Conservation (phyloP, 1,284 basidiomycete species). For the Salmacisia buchloeana region DNA sequence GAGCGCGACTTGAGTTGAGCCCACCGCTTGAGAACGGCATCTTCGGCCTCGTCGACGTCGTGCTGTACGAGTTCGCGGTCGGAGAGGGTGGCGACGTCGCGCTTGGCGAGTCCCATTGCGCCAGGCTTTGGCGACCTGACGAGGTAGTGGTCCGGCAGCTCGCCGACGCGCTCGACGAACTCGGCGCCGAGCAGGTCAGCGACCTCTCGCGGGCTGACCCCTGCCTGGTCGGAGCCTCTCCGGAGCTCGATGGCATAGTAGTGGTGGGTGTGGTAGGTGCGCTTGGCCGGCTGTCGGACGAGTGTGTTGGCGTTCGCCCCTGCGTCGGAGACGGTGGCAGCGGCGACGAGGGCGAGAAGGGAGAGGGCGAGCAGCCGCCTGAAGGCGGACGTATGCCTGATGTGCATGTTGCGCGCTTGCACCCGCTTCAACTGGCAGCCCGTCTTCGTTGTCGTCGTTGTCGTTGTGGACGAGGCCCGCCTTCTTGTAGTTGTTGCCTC, state of each 20-base stretch:
- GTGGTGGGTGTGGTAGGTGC: conserved; percentile 68
- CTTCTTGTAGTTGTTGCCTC: too few relatives aligned
- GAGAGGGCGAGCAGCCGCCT: too few relatives aligned
- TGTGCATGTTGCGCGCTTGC: too few relatives aligned
- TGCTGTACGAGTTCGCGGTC: conserved; percentile 80
- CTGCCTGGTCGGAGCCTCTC: conserved; percentile 53
- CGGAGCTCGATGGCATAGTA: conserved; percentile 80
- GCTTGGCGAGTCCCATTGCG: neutral
- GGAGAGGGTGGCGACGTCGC: conserved; percentile 67
- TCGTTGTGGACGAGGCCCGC: too few relatives aligned
- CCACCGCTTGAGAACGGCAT: conserved; percentile 56
- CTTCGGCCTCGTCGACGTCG: conserved; percentile 33
- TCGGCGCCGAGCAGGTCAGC: conserved; percentile 68
- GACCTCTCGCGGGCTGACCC: conserved; percentile 53
- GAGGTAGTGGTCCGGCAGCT: conserved; percentile 77
- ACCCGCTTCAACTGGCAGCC: too few relatives aligned
- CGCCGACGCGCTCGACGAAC: conserved; percentile 79
- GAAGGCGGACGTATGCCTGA: too few relatives aligned
- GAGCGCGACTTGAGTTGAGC: conserved; percentile 17
- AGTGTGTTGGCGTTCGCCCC: neutral
- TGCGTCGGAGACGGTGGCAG: neutral
- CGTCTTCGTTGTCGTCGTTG: too few relatives aligned
- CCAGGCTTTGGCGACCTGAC: conserved; percentile 58
- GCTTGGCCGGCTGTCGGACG: conserved; percentile 9
- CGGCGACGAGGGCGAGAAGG: neutral